A percentile compares a stretch with the other conserved stretches of the same genome.
Conservation (phyloP, 2,329 filamentous ascomycete genomes). For the Colletotrichum paranaense region DNA sequence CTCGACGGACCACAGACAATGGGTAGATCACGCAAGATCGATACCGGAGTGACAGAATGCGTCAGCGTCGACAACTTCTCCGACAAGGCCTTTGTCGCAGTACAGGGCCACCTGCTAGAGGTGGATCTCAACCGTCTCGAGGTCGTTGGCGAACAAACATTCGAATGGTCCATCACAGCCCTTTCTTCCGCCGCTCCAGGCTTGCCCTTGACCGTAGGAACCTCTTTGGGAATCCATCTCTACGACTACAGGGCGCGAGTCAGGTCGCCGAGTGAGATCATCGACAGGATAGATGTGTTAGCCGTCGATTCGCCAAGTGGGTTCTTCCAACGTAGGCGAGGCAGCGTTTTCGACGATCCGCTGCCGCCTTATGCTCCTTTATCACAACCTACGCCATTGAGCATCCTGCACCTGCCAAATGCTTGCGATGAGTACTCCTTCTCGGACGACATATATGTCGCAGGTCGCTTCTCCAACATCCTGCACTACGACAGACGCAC, state of each 20-base stretch:
- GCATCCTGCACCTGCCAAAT: constrained; percentile 80
- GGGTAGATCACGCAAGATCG: constrained; percentile 72
- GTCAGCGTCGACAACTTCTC: constrained; percentile 79
- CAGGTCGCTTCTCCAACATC: constrained; percentile 88
- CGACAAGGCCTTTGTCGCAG: constrained; percentile 81
- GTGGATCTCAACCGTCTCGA: constrained; percentile 82
- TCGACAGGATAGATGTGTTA: constrained; percentile 32
- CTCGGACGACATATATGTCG: constrained; percentile 87
- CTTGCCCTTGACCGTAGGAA: constrained; percentile 85
- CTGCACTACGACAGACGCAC: constrained; percentile 89
- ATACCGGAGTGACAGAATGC: constrained; percentile 80
- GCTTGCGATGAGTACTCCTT: constrained; percentile 63
- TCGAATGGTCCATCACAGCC: constrained; percentile 85
- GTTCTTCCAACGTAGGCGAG: constrained; percentile 44
- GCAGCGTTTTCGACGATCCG: constrained; percentile 62
- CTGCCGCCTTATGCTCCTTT: constrained; percentile 75
- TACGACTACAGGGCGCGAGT: constrained; percentile 75
- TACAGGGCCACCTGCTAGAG: constrained; percentile 81
- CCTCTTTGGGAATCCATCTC: constrained; percentile 82
- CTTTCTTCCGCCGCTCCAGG: constrained; percentile 76
- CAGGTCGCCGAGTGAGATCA: constrained; percentile 43
- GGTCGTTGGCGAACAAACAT: constrained; percentile 76
- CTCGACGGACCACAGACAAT: constrained; percentile 60
- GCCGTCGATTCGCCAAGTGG: constrained; percentile 44
- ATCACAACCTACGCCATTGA: constrained; percentile 83